Conservation (phyloP, 1,139 yeast species). For the Taiozyma onychis region DNA sequence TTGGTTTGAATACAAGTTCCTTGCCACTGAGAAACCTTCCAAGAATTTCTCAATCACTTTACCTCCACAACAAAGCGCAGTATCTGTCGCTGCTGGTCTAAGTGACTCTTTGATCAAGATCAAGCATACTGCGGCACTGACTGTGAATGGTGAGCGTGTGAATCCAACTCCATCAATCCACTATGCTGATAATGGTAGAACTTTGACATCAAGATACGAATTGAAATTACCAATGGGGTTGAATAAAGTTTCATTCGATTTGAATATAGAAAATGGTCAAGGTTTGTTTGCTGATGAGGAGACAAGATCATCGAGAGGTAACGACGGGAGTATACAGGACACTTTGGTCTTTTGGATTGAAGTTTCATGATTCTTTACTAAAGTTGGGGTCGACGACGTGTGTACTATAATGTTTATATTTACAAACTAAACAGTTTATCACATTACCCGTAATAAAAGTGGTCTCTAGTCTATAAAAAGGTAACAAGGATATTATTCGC, state of each 20-base stretch:
- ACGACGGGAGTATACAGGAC: slow-evolving; percentile 1
- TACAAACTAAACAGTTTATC: not conserved
- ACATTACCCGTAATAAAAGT: not conserved
- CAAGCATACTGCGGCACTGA: slow-evolving; percentile 40
- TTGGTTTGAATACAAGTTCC: slow-evolving; percentile 42
- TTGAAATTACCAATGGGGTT: slow-evolving; percentile 44
- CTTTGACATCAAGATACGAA: slow-evolving; percentile 41
- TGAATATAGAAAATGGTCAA: slow-evolving; percentile 19
- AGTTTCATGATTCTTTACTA: slow-evolving; percentile 6
- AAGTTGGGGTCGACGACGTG: not conserved
- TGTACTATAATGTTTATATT: not conserved
- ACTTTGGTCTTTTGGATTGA: slow-evolving; percentile 24
- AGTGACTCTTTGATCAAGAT: slow-evolving; percentile 35
- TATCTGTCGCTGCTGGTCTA: slow-evolving; percentile 39
- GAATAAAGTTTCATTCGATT: slow-evolving; percentile 42
- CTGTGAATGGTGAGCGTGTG: slow-evolving; percentile 47
- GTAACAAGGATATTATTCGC: not conserved
- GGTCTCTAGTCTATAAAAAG: not conserved
- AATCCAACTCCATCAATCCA: slow-evolving; percentile 35
- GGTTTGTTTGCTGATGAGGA: slow-evolving; percentile 29
- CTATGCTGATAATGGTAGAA: slow-evolving; percentile 28
- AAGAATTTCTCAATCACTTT: slow-evolving; percentile 39
- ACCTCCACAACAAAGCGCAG: slow-evolving; percentile 38
- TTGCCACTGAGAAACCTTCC: slow-evolving; percentile 37
- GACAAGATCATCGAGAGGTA: slow-evolving; percentile 19